Conservation (phyloP, 371 early-diverging fungal species). For the Apophysomyces elegans region DNA sequence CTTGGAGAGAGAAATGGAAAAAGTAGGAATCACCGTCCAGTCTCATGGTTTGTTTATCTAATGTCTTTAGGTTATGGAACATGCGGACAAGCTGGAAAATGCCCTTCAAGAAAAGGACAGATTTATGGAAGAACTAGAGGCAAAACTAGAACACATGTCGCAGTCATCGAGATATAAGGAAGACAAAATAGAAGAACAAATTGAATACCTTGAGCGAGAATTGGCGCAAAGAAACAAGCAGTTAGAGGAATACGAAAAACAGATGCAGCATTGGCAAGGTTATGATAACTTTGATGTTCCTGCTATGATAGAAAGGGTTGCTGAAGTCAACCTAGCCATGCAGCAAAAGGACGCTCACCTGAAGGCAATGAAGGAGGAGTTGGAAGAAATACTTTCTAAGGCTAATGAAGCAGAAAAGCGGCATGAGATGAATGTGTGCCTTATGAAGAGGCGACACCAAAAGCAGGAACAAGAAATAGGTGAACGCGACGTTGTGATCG, state of each 20-base stretch:
- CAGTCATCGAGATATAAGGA: background rate
- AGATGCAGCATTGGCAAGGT: slow-evolving; percentile 12
- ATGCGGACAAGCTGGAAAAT: slow-evolving; percentile 20
- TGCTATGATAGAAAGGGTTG: slow-evolving; percentile 23
- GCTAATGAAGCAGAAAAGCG: slow-evolving; percentile 24
- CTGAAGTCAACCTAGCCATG: slow-evolving; percentile 19
- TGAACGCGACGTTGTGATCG: slow-evolving; percentile 46
- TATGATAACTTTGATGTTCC: slow-evolving; percentile 21
- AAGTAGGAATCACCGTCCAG: slow-evolving; percentile 16
- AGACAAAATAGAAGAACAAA: slow-evolving; percentile 23
- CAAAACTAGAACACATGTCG: slow-evolving; percentile 12
- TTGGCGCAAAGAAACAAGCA: slow-evolving; percentile 23
- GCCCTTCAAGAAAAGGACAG: slow-evolving; percentile 25
- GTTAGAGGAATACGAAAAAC: slow-evolving; percentile 23
- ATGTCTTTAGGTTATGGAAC: slow-evolving; percentile 17
- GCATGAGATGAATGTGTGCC: slow-evolving; percentile 27
- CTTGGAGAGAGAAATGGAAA: slow-evolving; percentile 41
- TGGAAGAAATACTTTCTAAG: slow-evolving; percentile 17
- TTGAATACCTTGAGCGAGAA: slow-evolving; percentile 33
- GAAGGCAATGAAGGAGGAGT: slow-evolving; percentile 17
- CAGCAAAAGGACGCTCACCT: slow-evolving; percentile 27
- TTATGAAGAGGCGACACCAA: slow-evolving; percentile 25
- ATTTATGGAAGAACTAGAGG: slow-evolving; percentile 21
- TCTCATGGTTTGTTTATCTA: background rate
- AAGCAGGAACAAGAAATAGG: slow-evolving; percentile 32